Evolutionary conservation across 805 yeast genomes (phyloP).

Genomic region (Cyberlindnera amylophila): DNA sequence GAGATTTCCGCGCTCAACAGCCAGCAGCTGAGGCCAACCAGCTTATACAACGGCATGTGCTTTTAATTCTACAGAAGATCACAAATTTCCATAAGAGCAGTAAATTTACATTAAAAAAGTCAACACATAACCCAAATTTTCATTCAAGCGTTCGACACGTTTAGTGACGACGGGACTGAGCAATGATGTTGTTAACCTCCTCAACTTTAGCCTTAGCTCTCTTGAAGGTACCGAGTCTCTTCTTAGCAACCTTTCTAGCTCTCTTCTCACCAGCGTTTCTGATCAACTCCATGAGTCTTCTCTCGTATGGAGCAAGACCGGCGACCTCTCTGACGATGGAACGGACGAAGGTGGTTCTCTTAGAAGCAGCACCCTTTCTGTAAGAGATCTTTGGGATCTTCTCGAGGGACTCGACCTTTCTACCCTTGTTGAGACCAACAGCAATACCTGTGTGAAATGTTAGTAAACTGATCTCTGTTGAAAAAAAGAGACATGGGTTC

Average conservation of each 20-base stretch:
- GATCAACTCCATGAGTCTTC: slow-evolving; percentile 98
- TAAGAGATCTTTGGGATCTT: slow-evolving; percentile 85
- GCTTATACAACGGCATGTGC: too few species aligned
- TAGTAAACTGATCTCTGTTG: slow-evolving; percentile 27
- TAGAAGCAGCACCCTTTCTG: slow-evolving; percentile 95
- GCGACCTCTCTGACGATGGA: slow-evolving; percentile 93
- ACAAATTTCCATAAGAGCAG: slow-evolving; percentile 14
- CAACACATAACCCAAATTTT: slow-evolving; percentile 13
- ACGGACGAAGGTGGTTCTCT: slow-evolving; percentile 96
- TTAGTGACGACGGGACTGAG: slow-evolving; percentile 95
- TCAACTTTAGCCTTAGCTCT: slow-evolving; percentile 99
- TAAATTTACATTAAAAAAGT: slow-evolving; percentile 22
- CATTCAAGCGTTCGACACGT: slow-evolving; percentile 4
- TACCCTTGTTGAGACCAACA: slow-evolving; percentile 99
- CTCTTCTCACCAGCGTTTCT: slow-evolving; percentile 99
- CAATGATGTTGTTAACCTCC: slow-evolving; percentile 93
- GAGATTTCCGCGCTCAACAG: too few species aligned
- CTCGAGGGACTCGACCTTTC: slow-evolving; percentile 84
- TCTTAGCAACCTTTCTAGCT: slow-evolving; percentile 99
- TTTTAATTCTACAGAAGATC: background rate
- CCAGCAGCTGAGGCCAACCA: too few species aligned
- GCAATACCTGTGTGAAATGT: slow-evolving; percentile 69
- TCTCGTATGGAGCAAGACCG: slow-evolving; percentile 99
- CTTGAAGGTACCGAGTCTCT: slow-evolving; percentile 99
- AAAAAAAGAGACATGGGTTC: too few species aligned